These are phyloP conservation scores for Nicotiana knightiana DNA, from an alignment of 257 asterid genomes.

Conservation along the genomic window DNA sequence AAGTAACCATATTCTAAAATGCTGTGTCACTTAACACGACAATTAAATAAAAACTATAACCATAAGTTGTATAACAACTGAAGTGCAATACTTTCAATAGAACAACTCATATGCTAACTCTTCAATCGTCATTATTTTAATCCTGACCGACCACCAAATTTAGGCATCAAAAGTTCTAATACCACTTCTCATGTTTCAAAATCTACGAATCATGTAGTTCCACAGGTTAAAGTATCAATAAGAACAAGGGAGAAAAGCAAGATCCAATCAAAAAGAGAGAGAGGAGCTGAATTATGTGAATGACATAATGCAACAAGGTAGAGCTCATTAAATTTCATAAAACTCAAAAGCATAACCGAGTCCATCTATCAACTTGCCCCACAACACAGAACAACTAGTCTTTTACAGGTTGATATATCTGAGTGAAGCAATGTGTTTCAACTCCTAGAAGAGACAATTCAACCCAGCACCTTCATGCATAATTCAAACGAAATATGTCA, in stretches of 20 bases:
- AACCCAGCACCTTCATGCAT: slow-evolving; percentile 39
- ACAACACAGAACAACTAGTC: neutral
- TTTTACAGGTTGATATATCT: neutral
- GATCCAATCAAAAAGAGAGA: neutral
- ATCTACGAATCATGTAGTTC: neutral
- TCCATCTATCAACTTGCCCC: neutral
- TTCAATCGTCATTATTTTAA: no score
- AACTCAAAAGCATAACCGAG: neutral
- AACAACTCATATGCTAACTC: neutral
- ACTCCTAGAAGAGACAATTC: neutral
- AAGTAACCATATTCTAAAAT: neutral
- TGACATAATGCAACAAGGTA: no score
- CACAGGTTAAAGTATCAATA: neutral
- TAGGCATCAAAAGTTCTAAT: neutral
- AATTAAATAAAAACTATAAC: neutral
- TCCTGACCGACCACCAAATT: neutral
- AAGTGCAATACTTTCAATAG: neutral
- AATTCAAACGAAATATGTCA: slow-evolving; percentile 82
- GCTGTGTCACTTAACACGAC: neutral
- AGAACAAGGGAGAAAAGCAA: neutral
- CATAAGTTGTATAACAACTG: neutral
- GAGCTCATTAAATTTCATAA: no score
- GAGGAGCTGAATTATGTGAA: neutral
- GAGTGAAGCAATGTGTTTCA: neutral
- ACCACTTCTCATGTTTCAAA: neutral